These are phyloP conservation scores for Solanum pimpinellifolium DNA, from an alignment of 257 asterid species.

Conservation along the genomic window DNA sequence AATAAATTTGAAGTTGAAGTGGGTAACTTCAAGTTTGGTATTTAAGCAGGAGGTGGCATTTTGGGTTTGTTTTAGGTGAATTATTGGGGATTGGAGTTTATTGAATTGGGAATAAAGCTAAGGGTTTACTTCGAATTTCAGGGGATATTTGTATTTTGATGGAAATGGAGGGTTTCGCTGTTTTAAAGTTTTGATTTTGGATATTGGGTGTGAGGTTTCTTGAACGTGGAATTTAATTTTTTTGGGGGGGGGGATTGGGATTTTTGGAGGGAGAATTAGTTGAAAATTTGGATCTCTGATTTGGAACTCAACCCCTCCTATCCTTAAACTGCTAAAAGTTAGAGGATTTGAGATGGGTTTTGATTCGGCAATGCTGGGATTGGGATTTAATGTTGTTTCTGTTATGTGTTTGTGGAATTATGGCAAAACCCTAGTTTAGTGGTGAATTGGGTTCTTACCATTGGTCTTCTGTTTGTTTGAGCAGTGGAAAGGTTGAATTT, in stretches of 20 bases:
- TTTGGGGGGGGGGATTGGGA: slow-evolving; percentile 27
- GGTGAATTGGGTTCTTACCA: slow-evolving; percentile 3
- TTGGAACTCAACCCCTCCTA: slow-evolving; percentile 25
- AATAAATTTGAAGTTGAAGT: slow-evolving; percentile 1
- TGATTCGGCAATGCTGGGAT: slow-evolving; percentile 20
- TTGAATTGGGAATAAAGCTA: slow-evolving; percentile 2
- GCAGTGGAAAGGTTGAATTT: slow-evolving; percentile 10
- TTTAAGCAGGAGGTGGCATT: neutral
- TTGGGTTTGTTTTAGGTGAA: slow-evolving; percentile 11
- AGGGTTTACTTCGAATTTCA: slow-evolving; percentile 24
- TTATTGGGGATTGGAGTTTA: slow-evolving; percentile 8
- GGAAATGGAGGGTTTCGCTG: slow-evolving; percentile 15
- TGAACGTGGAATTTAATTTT: slow-evolving; percentile 15
- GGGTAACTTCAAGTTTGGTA: neutral
- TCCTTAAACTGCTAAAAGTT: slow-evolving; percentile 12
- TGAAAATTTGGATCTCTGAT: slow-evolving; percentile 43
- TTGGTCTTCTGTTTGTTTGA: slow-evolving; percentile 5
- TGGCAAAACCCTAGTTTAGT: slow-evolving; percentile 44
- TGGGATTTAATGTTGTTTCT: slow-evolving; percentile 31
- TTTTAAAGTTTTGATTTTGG: slow-evolving; percentile 7
- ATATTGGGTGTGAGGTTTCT: slow-evolving; percentile 2
- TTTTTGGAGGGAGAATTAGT: slow-evolving; percentile 67
- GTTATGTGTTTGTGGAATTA: slow-evolving; percentile 32
- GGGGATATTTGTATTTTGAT: slow-evolving; percentile 23
- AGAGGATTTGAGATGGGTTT: slow-evolving; percentile 36